These are phyloP conservation scores for Sporothrix sp. DNA, from an alignment of 2,329 filamentous ascomycete species.

Conservation along the genomic window DNA sequence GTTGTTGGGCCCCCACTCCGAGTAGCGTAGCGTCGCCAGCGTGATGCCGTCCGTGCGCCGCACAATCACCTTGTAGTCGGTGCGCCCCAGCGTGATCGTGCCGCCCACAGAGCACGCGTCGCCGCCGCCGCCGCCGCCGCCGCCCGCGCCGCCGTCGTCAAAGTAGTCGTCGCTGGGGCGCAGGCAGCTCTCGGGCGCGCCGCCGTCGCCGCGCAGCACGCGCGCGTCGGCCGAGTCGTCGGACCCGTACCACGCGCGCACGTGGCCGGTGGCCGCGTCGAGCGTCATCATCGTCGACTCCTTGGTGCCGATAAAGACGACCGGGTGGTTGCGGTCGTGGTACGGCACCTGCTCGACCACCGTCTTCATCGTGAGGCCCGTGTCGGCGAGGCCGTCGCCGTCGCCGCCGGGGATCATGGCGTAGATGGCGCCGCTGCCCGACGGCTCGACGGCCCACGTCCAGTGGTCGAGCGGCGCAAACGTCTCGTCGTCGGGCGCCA, in stretches of 20 bases:
- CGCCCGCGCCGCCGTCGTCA: conserved; percentile 49
- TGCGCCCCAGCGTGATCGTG: conserved; percentile 72
- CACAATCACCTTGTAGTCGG: conserved; percentile 84
- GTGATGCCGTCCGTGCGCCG: conserved; percentile 63
- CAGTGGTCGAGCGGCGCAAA: conserved; percentile 68
- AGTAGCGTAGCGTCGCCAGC: conserved; percentile 83
- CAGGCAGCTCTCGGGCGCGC: conserved; percentile 62
- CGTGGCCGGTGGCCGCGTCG: conserved; percentile 72
- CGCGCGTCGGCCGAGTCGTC: conserved; percentile 44
- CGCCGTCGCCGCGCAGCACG: conserved; percentile 41
- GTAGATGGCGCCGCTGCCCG: conserved; percentile 75
- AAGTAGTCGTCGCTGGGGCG: conserved; percentile 50
- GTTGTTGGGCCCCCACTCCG: conserved; percentile 91
- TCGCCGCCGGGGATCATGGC: conserved; percentile 64
- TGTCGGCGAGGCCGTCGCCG: conserved; percentile 52
- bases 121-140: conserved; percentile 51
- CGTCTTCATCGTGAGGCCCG: conserved; percentile 70
- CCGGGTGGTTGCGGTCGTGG: conserved; percentile 60
- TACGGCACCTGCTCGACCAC: conserved; percentile 76
- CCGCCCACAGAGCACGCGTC: conserved; percentile 72
- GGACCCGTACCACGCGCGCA: conserved; percentile 77
- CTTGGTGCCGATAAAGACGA: conserved; percentile 87
- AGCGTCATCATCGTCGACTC: conserved; percentile 82
- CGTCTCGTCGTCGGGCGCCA: conserved; percentile 49
- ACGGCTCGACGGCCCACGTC: conserved; percentile 92